phyloP scores from a whole-genome alignment of 345 rosid species.

The Acer negundo region DNA sequence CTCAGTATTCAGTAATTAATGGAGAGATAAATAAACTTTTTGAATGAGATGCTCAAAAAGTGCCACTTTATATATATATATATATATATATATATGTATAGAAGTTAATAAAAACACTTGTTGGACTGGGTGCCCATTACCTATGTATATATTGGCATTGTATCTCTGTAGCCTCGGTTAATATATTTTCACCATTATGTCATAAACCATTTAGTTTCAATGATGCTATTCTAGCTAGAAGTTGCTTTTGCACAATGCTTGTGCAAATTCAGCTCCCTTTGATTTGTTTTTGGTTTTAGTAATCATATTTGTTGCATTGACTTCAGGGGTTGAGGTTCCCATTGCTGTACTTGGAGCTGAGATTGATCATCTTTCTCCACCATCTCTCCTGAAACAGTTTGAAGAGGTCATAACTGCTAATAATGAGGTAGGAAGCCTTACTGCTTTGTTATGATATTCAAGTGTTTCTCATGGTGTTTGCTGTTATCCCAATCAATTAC shows the following conservation, averaged over 20 bases:
- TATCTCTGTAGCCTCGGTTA: not conserved
- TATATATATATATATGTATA: too few species aligned
- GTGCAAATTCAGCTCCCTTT: not conserved
- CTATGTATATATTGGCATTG: not conserved
- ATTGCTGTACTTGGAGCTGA: constrained; percentile 61
- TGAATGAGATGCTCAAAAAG: not conserved
- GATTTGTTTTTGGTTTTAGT: not conserved
- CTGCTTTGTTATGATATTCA: not conserved
- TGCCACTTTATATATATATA: not conserved
- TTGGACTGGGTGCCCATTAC: not conserved
- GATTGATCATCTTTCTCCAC: constrained; percentile 44
- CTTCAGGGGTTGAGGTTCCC: constrained; percentile 53
- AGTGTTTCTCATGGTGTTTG: not conserved
- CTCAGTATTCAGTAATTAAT: not conserved
- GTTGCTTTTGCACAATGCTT: not conserved
- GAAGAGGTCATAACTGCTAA: constrained; percentile 42
- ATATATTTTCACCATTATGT: not conserved
- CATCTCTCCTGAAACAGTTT: constrained; percentile 49
- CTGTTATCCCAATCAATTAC: not conserved
- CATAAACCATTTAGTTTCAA: too few species aligned
- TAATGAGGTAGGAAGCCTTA: constrained; percentile 39
- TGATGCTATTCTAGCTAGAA: not conserved
- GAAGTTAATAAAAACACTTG: too few species aligned
- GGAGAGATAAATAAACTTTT: not conserved
- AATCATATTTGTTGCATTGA: not conserved